These are phyloP conservation scores for Apiospora arundinis DNA, from an alignment of 2,329 filamentous ascomycete species.

Conservation along the genomic window DNA sequence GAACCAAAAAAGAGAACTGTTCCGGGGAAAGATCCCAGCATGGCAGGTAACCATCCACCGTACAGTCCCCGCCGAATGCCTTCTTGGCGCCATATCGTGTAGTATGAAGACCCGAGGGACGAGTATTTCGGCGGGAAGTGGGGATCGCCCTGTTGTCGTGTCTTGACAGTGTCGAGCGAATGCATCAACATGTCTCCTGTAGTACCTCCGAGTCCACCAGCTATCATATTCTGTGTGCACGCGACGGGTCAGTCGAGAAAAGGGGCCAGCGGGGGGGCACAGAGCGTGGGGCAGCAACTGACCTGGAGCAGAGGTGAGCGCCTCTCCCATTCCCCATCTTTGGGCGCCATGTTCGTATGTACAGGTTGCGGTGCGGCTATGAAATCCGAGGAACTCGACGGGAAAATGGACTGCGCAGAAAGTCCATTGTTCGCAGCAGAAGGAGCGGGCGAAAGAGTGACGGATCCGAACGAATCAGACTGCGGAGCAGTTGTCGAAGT, in stretches of 20 bases:
- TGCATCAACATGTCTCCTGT: conserved; percentile 99
- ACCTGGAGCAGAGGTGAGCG: conserved; percentile 71
- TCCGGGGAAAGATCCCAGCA: conserved; percentile 90
- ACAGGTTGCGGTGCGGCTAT: conserved; percentile 26
- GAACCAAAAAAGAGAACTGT: conserved; percentile 95
- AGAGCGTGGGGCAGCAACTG: conserved; percentile 40
- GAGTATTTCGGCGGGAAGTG: conserved; percentile 92
- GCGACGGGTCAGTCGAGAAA: conserved; percentile 19
- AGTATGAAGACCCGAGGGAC: conserved; percentile 87
- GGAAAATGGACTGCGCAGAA: conserved; percentile 35
- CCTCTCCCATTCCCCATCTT: conserved; percentile 55
- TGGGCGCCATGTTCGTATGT: conserved; percentile 38
- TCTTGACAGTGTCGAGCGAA: conserved; percentile 98
- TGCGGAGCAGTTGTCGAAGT: conserved; percentile 11
- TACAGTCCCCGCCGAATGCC: conserved; percentile 87
- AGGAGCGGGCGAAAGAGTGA: conserved; percentile 1
- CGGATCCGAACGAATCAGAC: conserved; percentile 11
- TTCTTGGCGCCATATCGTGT: conserved; percentile 92
- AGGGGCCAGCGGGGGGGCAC: background rate
- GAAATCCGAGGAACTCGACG: conserved; percentile 38
- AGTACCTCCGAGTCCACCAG: conserved; percentile 89
- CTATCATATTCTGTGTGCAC: conserved; percentile 80
- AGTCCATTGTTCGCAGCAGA: conserved; percentile 44
- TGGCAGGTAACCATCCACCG: conserved; percentile 89
- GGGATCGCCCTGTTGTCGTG: conserved; percentile 94